Conservation (phyloP, 352 stramenopile species). For the Phytopythium litorale region DNA sequence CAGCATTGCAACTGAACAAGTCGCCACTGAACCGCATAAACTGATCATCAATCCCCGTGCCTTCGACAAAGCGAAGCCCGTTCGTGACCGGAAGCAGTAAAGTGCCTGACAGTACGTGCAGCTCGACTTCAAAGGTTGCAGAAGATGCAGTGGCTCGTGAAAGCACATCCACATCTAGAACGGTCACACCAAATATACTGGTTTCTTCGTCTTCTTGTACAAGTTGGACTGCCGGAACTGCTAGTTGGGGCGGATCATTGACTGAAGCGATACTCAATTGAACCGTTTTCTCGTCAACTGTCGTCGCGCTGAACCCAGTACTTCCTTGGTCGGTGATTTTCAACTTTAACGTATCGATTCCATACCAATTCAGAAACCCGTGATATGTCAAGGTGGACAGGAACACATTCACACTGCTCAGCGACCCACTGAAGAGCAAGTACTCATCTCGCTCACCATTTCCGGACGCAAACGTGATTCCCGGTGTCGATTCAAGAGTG, state of each 20-base stretch:
- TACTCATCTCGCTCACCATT: slow-evolving; percentile 47
- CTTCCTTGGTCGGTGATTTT: slow-evolving; percentile 62
- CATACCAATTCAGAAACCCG: slow-evolving; percentile 73
- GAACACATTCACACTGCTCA: slow-evolving; percentile 57
- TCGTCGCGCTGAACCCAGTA: slow-evolving; percentile 42
- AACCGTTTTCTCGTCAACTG: slow-evolving; percentile 31
- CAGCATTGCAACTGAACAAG: slow-evolving; percentile 52
- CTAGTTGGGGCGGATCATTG: slow-evolving; percentile 56
- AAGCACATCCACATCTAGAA: slow-evolving; percentile 52
- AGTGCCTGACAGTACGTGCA: slow-evolving; percentile 52
- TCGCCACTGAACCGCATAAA: slow-evolving; percentile 51
- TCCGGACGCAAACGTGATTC: slow-evolving; percentile 58
- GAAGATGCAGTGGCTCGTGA: slow-evolving; percentile 22
- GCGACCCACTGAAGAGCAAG: slow-evolving; percentile 54
- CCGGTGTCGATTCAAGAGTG: slow-evolving; percentile 40
- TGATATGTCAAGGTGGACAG: slow-evolving; percentile 48
- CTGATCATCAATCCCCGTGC: slow-evolving; percentile 42
- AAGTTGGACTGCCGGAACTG: slow-evolving; percentile 42
- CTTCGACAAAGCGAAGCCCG: slow-evolving; percentile 40
- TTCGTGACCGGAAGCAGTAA: slow-evolving; percentile 30
- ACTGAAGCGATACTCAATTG: slow-evolving; percentile 43
- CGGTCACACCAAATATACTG: slow-evolving; percentile 61
- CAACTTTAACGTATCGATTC: slow-evolving; percentile 47
- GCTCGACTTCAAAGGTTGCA: slow-evolving; percentile 45
- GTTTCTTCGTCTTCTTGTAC: slow-evolving; percentile 58